A percentile compares a stretch with the other conserved stretches of the same genome.
phyloP scores from a whole-genome alignment of 306 rosid species.

The Carpinus fangiana region DNA sequence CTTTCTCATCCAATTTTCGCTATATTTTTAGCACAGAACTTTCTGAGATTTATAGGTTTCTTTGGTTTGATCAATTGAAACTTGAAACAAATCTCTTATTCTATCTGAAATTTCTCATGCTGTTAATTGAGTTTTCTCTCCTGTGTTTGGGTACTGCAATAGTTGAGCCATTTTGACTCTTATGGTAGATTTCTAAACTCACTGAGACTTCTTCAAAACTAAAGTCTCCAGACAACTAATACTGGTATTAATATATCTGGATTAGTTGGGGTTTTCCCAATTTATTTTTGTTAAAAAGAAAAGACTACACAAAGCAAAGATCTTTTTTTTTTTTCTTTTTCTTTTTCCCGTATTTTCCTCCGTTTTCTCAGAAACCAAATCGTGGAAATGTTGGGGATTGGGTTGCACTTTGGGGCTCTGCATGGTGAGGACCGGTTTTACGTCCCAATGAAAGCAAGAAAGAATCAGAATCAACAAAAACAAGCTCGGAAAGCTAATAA shows the following conservation, averaged over 20 bases:
- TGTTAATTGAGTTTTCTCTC: slow-evolving; percentile 8
- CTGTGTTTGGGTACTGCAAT: slow-evolving; percentile 27
- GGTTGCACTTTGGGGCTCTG: slow-evolving; percentile 51
- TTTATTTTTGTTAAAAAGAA: not conserved
- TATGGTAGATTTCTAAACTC: not conserved
- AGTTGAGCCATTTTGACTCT: not conserved
- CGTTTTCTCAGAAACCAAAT: slow-evolving; percentile 27
- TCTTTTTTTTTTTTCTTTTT: not conserved
- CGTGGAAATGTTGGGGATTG: slow-evolving; percentile 61
- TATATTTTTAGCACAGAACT: slow-evolving; percentile 14
- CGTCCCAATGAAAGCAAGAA: slow-evolving; percentile 67
- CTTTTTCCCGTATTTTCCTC: slow-evolving; percentile 16
- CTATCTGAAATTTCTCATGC: slow-evolving; percentile 5
- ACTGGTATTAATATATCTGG: slow-evolving; percentile 20
- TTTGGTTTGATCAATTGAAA: slow-evolving; percentile 27
- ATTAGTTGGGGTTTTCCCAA: slow-evolving; percentile 8
- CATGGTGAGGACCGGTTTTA: slow-evolving; percentile 64
- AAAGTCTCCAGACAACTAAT: slow-evolving; percentile 3
- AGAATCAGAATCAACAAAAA: slow-evolving; percentile 55
- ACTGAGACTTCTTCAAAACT: slow-evolving; percentile 1
- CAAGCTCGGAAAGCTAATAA: slow-evolving; percentile 50
- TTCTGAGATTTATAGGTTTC: slow-evolving; percentile 22
- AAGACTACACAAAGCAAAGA: not conserved
- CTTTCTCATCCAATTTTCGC: slow-evolving; percentile 31
- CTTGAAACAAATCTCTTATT: slow-evolving; percentile 10